These are phyloP conservation scores for Ramaria sp. DNA, from an alignment of 768 basidiomycete species.

Conservation along the genomic window DNA sequence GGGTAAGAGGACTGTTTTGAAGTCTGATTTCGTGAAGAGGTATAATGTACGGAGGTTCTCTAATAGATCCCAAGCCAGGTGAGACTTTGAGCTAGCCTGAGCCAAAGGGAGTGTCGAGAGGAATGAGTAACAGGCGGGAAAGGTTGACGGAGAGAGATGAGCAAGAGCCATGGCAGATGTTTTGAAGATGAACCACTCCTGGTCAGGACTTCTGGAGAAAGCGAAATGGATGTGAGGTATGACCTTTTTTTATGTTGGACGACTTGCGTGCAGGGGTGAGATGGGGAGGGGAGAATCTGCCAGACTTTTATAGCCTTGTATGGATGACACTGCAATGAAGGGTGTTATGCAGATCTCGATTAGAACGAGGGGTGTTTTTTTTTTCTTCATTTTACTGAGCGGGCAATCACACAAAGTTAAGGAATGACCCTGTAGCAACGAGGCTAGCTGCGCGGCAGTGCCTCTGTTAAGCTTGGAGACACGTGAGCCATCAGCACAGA, in stretches of 20 bases:
- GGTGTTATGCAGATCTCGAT: constrained; percentile 2
- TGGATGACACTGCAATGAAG: not conserved
- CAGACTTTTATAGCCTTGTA: not conserved
- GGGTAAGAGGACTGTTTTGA: constrained; percentile 17
- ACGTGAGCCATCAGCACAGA: constrained; percentile 6
- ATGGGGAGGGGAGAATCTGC: not conserved
- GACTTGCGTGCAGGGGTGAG: constrained; percentile 3
- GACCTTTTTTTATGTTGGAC: not conserved
- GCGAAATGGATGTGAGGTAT: too few relatives aligned
- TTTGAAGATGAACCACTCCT: not conserved
- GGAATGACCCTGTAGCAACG: constrained; percentile 4
- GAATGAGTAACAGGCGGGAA: not conserved
- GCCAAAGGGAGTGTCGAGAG: not conserved
- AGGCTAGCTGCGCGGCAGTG: constrained; percentile 7
- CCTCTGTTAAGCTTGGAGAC: not conserved
- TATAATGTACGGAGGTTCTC: constrained; percentile 12
- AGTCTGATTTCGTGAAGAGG: constrained; percentile 18
- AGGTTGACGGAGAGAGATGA: not conserved
- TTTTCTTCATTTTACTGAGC: constrained; percentile 7
- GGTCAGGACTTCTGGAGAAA: too few relatives aligned
- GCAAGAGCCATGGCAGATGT: not conserved
- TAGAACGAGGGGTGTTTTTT: not conserved
- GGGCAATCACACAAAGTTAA: not conserved
- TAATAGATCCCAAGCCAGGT: not conserved
- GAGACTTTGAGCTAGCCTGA: not conserved